Percentiles rank a stretch among this genome's conserved stretches.
phyloP scores from a whole-genome alignment of 2,329 filamentous ascomycete genomes.

The Aspergillus pseudoviridinutans region DNA sequence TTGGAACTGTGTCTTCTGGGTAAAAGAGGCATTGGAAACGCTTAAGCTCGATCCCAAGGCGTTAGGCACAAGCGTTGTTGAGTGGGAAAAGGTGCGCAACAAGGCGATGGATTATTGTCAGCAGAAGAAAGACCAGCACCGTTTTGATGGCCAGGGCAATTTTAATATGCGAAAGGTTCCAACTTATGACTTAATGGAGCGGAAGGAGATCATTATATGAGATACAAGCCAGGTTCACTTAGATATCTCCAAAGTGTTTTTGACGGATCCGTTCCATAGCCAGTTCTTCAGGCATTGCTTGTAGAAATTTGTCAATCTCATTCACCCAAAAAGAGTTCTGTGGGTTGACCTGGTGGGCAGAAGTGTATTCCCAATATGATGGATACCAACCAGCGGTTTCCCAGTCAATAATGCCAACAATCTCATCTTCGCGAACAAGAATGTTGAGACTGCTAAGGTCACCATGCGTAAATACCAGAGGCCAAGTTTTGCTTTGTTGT shows the following conservation, averaged over 20 bases:
- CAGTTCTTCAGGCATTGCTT: slow-evolving; percentile 35
- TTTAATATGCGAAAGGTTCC: too few species aligned
- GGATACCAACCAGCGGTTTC: slow-evolving; percentile 31
- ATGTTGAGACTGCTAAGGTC: slow-evolving; percentile 45
- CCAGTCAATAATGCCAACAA: slow-evolving; percentile 39
- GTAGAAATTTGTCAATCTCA: slow-evolving; percentile 32
- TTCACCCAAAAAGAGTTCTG: slow-evolving; percentile 32
- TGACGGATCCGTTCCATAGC: slow-evolving; percentile 39
- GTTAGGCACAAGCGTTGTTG: too few species aligned
- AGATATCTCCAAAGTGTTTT: slow-evolving; percentile 34
- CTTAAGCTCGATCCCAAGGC: too few species aligned
- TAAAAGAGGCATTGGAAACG: too few species aligned
- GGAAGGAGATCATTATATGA: too few species aligned
- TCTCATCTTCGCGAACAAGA: slow-evolving; percentile 31
- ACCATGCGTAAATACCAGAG: slow-evolving; percentile 47
- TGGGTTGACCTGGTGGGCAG: slow-evolving; percentile 40
- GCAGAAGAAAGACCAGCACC: too few species aligned
- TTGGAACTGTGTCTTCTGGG: too few species aligned
- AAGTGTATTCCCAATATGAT: slow-evolving; percentile 32
- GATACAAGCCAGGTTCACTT: slow-evolving; percentile 1
- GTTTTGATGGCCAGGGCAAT: too few species aligned
- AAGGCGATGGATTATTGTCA: too few species aligned
- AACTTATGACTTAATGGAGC: too few species aligned
- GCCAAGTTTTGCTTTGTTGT: slow-evolving; percentile 27
- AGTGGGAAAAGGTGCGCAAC: too few species aligned